These are phyloP conservation scores for Neopestalotiopsis clavispora DNA, from an alignment of 2,329 filamentous ascomycete species.

Conservation along the genomic window DNA sequence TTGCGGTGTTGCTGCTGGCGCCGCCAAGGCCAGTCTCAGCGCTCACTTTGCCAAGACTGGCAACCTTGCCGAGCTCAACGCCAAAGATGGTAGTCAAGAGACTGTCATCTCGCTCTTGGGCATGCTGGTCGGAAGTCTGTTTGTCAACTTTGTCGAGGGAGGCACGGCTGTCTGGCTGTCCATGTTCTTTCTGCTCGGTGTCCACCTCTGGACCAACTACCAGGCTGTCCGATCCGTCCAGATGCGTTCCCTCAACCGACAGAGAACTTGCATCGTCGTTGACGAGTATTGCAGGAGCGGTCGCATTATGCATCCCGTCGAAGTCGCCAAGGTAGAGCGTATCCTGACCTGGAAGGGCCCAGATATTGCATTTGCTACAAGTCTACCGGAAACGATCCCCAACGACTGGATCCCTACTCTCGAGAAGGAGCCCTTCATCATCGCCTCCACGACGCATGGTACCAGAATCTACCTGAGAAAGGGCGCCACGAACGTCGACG, in stretches of 20 bases:
- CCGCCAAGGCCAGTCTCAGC: slow-evolving; percentile 87
- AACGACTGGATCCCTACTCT: neutral
- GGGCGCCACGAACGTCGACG: slow-evolving; percentile 49
- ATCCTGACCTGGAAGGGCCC: slow-evolving; percentile 62
- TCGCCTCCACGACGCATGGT: slow-evolving; percentile 54
- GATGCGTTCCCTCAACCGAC: slow-evolving; percentile 84
- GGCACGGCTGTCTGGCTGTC: slow-evolving; percentile 74
- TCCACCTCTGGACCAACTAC: slow-evolving; percentile 87
- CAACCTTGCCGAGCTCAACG: slow-evolving; percentile 92
- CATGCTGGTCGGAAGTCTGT: slow-evolving; percentile 81
- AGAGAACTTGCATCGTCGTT: slow-evolving; percentile 82
- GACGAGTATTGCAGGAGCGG: slow-evolving; percentile 57
- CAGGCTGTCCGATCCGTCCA: slow-evolving; percentile 81
- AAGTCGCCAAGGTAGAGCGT: slow-evolving; percentile 69
- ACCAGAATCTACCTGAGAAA: slow-evolving; percentile 68
- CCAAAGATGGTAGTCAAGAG: slow-evolving; percentile 89
- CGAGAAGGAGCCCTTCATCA: slow-evolving; percentile 58
- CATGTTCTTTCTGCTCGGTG: slow-evolving; percentile 72
- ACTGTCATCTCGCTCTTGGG: slow-evolving; percentile 89
- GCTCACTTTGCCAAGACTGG: slow-evolving; percentile 88
- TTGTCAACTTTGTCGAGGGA: slow-evolving; percentile 77
- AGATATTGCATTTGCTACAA: slow-evolving; percentile 46
- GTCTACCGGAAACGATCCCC: slow-evolving; percentile 20
- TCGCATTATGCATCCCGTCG: slow-evolving; percentile 63
- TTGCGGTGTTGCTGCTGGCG: slow-evolving; percentile 89